phyloP scores from a whole-genome alignment of 2,329 filamentous ascomycete species.

The Sporothrix humicola region DNA sequence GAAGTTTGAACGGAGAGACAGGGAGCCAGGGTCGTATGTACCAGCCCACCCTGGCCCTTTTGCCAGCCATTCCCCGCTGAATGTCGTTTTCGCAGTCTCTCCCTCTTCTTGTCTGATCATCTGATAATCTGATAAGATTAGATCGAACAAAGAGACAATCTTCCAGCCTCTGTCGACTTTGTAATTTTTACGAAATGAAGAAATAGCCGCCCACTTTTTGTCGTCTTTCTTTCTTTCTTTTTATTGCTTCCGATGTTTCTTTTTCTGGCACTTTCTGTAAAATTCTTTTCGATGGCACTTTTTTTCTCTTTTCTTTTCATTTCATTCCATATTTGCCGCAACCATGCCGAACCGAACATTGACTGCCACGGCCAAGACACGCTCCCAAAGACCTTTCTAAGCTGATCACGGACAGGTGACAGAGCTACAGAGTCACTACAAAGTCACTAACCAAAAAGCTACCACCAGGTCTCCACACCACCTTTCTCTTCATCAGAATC shows the following conservation, averaged over 20 bases:
- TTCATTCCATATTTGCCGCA: constrained; percentile 11
- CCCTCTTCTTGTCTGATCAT: constrained; percentile 34
- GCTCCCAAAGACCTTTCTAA: not conserved
- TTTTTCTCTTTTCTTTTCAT: not conserved
- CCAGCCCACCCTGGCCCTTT: constrained; percentile 8
- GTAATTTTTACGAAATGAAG: not conserved
- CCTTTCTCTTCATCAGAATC: not conserved
- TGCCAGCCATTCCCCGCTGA: not conserved
- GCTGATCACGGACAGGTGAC: not conserved
- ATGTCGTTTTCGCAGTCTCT: not conserved
- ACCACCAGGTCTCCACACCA: not conserved
- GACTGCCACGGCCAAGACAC: constrained; percentile 5
- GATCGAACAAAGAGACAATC: not conserved
- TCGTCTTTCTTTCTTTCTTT: not conserved
- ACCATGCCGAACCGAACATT: no score
- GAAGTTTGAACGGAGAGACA: not conserved
- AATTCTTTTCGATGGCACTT: no score
- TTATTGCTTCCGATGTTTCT: not conserved
- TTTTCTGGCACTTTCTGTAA: not conserved
- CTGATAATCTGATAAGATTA: constrained; percentile 39
- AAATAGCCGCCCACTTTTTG: not conserved
- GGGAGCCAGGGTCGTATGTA: not conserved
- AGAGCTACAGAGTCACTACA: no score
- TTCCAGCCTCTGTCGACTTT: not conserved
- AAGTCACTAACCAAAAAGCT: no score